Percentiles rank a stretch among this genome's conserved stretches.
These are phyloP conservation scores for Cordyceps tenuipes DNA, from an alignment of 2,329 filamentous ascomycete genomes.

Conservation along the genomic window DNA sequence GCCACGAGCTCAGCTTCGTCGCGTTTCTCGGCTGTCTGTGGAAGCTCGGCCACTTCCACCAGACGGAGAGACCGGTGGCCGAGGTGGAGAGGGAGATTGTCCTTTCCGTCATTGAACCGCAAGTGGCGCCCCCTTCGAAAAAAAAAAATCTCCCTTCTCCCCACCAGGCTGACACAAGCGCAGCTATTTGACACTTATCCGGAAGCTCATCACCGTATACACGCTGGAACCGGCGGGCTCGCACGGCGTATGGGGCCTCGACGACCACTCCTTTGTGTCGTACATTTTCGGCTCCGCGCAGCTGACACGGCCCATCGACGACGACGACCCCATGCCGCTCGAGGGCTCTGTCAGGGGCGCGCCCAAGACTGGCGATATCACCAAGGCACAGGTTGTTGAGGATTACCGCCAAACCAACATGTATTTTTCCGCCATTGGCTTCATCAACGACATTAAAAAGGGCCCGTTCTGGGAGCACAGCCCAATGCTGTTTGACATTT, in stretches of 20 bases:
- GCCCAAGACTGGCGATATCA: constrained; percentile 63
- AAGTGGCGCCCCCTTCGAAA: constrained; percentile 38
- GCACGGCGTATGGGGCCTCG: constrained; percentile 96
- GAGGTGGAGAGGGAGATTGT: constrained; percentile 72
- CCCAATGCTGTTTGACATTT: constrained; percentile 89
- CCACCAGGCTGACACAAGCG: constrained; percentile 8
- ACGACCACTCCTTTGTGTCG: constrained; percentile 88
- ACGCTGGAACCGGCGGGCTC: constrained; percentile 92
- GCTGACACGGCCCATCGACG: constrained; percentile 64
- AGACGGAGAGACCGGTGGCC: constrained; percentile 40
- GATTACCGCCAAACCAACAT: constrained; percentile 61
- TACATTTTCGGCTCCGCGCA: constrained; percentile 96
- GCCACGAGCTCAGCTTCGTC: constrained; percentile 89
- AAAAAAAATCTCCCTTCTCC: too few relatives aligned
- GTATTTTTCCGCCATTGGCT: constrained; percentile 93
- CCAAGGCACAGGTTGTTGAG: constrained; percentile 55
- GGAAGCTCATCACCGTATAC: constrained; percentile 79
- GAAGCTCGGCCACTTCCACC: constrained; percentile 75
- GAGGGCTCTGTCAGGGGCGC: constrained; percentile 70
- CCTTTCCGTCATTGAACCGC: constrained; percentile 74
- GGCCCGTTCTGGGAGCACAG: constrained; percentile 98
- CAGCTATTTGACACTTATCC: constrained; percentile 72
- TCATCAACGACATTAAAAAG: constrained; percentile 95
- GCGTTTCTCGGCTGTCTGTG: constrained; percentile 85
- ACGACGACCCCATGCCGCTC: constrained; percentile 54